phyloP scores from a whole-genome alignment of 306 rosid species.

The Casuarina glauca region DNA sequence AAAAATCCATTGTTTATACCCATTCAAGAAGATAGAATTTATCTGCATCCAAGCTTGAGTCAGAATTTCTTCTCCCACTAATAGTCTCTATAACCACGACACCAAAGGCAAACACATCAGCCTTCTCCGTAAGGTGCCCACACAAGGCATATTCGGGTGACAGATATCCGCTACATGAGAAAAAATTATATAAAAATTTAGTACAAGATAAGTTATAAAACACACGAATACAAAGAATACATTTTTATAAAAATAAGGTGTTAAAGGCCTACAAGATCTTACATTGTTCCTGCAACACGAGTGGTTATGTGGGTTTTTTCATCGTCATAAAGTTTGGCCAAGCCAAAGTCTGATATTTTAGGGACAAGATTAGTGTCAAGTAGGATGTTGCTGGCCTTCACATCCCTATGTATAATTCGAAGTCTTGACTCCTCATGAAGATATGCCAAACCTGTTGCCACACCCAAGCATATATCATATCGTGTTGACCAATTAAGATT shows the following conservation, averaged over 20 bases:
- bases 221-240: background rate
- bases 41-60: conserved; percentile 55
- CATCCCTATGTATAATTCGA: conserved; percentile 80
- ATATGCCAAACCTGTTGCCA: conserved; percentile 78
- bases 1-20: conserved; percentile 40
- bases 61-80: conserved; percentile 72
- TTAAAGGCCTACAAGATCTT: conserved; percentile 21
- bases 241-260: background rate
- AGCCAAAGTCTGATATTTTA: conserved; percentile 81
- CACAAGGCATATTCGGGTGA: conserved; percentile 93
- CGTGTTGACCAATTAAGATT: conserved; percentile 65
- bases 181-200: conserved; percentile 12
- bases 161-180: conserved; percentile 67
- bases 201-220: conserved; percentile 10
- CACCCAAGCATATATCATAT: conserved; percentile 64
- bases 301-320: conserved; percentile 81
- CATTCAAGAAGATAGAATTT: conserved; percentile 72
- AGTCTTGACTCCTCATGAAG: conserved; percentile 76
- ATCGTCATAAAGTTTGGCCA: conserved; percentile 79
- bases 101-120: conserved; percentile 82
- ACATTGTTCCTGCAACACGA: conserved; percentile 80
- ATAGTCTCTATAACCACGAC: conserved; percentile 77
- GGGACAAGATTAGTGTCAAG: conserved; percentile 63
- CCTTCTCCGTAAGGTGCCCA: conserved; percentile 85
- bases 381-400: conserved; percentile 77